Evolutionary conservation across 2,329 filamentous ascomycete genomes (phyloP).

Genomic region (Cladosporium velox): DNA sequence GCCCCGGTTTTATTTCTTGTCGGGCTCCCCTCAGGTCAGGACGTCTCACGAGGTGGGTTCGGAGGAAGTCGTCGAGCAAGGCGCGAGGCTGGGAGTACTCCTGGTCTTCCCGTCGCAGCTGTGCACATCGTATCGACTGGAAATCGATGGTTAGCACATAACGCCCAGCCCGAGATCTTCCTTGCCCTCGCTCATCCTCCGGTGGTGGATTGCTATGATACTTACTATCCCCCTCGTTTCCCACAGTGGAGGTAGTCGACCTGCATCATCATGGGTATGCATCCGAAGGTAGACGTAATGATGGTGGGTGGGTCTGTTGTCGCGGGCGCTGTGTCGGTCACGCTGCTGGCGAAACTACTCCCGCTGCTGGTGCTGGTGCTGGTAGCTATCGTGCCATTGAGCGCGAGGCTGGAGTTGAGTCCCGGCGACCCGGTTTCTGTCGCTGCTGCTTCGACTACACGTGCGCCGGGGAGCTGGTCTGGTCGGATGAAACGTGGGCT

Average conservation of each 20-base stretch:
- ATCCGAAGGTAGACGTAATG: neutral
- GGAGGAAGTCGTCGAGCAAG: neutral
- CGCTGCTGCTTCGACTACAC: neutral
- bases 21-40: neutral
- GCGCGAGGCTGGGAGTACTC: neutral
- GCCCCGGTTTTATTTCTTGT: neutral
- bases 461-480: neutral
- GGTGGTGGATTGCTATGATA: neutral
- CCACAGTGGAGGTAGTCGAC: slow-evolving; percentile 26
- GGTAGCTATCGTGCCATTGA: neutral
- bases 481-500: neutral
- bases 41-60: neutral
- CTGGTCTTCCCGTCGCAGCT: slow-evolving; percentile 26
- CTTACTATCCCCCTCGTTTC: slow-evolving; percentile 28
- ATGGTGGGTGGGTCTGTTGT: neutral
- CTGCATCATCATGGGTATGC: slow-evolving; percentile 23
- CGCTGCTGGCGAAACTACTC: neutral
- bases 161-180: neutral
- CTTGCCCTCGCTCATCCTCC: neutral
- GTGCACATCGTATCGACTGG: slow-evolving; percentile 30
- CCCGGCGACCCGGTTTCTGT: slow-evolving; percentile 8
- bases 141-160: neutral
- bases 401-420: neutral
- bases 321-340: neutral
- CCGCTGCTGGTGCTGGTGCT: neutral